phyloP scores from a whole-genome alignment of 805 yeast species.

The Tetrapisispora namnaoensis region DNA sequence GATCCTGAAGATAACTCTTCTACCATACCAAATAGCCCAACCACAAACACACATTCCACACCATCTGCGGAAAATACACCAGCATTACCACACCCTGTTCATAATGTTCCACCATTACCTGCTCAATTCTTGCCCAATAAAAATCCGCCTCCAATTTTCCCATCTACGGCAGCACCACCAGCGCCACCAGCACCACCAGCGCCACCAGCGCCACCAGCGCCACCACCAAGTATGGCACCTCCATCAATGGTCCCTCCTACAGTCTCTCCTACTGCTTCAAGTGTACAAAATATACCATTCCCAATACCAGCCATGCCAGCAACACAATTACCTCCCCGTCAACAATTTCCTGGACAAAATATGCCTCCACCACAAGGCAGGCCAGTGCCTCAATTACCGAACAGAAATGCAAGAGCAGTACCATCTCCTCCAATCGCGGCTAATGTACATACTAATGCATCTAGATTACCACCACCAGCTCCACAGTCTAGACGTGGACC shows the following conservation, averaged over 20 bases:
- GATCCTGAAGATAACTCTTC: slow-evolving; percentile 9
- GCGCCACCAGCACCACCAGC: slow-evolving; percentile 1
- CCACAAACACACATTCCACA: slow-evolving; percentile 13
- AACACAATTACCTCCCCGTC: slow-evolving; percentile 3
- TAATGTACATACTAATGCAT: slow-evolving; percentile 6
- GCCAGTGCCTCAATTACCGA: slow-evolving; percentile 17
- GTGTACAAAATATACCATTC: slow-evolving; percentile 6
- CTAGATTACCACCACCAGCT: slow-evolving; percentile 5
- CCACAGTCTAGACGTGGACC: slow-evolving; percentile 27
- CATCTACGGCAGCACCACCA: neutral
- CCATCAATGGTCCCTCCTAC: neutral
- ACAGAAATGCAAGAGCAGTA: slow-evolving; percentile 6
- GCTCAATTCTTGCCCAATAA: slow-evolving; percentile 5
- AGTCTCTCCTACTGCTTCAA: slow-evolving; percentile 1
- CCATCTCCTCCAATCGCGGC: slow-evolving; percentile 5
- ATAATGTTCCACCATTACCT: slow-evolving; percentile 20
- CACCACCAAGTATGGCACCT: slow-evolving; percentile 2
- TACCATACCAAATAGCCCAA: slow-evolving; percentile 8
- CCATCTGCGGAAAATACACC: slow-evolving; percentile 10
- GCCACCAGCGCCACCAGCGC: slow-evolving; percentile 3
- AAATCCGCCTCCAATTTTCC: neutral
- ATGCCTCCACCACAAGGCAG: slow-evolving; percentile 4
- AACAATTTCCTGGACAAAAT: slow-evolving; percentile 5
- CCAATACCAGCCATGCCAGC: slow-evolving; percentile 5
- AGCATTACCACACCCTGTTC: slow-evolving; percentile 11